phyloP scores from a whole-genome alignment of 208 protist species.

The Wallacemonas collosoma region DNA sequence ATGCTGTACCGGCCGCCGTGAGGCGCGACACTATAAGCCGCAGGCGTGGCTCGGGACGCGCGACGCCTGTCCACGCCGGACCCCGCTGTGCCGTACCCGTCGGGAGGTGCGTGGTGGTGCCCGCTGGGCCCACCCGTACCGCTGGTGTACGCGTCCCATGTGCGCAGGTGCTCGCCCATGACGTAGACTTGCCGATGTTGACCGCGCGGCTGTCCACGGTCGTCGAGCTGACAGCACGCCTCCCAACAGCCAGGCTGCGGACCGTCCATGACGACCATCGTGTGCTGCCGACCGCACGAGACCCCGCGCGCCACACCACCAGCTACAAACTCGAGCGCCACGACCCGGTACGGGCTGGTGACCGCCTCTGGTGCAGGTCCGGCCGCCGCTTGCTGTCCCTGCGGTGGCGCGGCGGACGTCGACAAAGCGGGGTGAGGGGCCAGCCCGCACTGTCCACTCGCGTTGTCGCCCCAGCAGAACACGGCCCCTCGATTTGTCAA shows the following conservation, averaged over 20 bases:
- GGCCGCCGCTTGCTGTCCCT: background rate
- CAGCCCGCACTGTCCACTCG: slow-evolving; percentile 71
- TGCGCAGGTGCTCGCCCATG: slow-evolving; percentile 59
- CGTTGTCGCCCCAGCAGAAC: slow-evolving; percentile 91
- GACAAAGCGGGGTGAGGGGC: background rate
- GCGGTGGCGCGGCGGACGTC: slow-evolving; percentile 4
- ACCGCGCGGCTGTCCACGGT: slow-evolving; percentile 28
- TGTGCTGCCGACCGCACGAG: slow-evolving; percentile 88
- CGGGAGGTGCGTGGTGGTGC: background rate
- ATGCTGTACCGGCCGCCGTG: background rate
- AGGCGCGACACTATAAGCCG: too few relatives aligned
- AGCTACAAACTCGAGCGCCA: slow-evolving; percentile 78
- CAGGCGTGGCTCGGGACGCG: background rate
- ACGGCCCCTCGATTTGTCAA: slow-evolving; percentile 63
- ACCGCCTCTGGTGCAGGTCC: slow-evolving; percentile 44
- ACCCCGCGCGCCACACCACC: slow-evolving; percentile 69
- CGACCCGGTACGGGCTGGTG: slow-evolving; percentile 68
- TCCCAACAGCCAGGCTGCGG: slow-evolving; percentile 68
- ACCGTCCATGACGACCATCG: slow-evolving; percentile 78
- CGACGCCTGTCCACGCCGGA: background rate
- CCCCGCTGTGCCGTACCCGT: background rate
- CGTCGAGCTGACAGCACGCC: slow-evolving; percentile 58
- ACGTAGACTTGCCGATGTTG: slow-evolving; percentile 73
- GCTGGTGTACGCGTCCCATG: background rate
- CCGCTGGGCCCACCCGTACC: background rate